A percentile compares a stretch with the other conserved stretches of the same genome.
Evolutionary conservation across 2,329 filamentous ascomycete genomes (phyloP).

Genomic region (Ophiostoma australiae): DNA sequence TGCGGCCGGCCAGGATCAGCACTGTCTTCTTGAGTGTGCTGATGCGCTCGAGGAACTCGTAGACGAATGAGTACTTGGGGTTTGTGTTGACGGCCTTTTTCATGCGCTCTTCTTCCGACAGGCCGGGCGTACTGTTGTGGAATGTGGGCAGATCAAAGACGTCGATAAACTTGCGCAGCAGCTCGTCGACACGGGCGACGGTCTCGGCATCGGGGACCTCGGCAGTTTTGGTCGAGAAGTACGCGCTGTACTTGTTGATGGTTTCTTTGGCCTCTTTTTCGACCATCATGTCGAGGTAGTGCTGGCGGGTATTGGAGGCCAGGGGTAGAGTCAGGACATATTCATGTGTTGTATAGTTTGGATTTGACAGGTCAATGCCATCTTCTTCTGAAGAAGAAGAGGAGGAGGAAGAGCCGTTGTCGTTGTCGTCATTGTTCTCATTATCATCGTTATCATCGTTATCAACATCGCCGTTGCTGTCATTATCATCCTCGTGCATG

Average conservation of each 20-base stretch:
- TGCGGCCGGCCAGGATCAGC: slow-evolving; percentile 50
- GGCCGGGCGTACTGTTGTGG: slow-evolving; percentile 42
- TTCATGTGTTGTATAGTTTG: slow-evolving; percentile 33
- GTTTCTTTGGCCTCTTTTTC: slow-evolving; percentile 40
- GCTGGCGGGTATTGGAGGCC: slow-evolving; percentile 47
- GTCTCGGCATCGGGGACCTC: slow-evolving; percentile 39
- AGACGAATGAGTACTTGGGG: slow-evolving; percentile 56
- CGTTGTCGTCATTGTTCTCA: background rate
- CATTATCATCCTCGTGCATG: background rate
- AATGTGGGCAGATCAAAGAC: slow-evolving; percentile 56
- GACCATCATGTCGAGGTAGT: slow-evolving; percentile 49
- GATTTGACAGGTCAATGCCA: background rate
- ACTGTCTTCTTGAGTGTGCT: slow-evolving; percentile 44
- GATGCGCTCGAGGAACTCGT: slow-evolving; percentile 48
- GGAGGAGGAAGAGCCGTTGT: background rate
- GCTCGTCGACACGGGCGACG: slow-evolving; percentile 45
- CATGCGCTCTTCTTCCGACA: slow-evolving; percentile 42
- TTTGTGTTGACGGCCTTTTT: slow-evolving; percentile 54
- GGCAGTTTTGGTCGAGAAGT: slow-evolving; percentile 40
- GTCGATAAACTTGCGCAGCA: slow-evolving; percentile 49
- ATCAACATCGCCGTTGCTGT: background rate
- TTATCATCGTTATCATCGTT: background rate
- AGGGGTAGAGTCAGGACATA: slow-evolving; percentile 55
- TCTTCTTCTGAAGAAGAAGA: slow-evolving; percentile 2
- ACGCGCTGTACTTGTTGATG: slow-evolving; percentile 43